These are phyloP conservation scores for Candida glucosophila DNA, from an alignment of 1,139 yeast genomes.

Conservation along the genomic window DNA sequence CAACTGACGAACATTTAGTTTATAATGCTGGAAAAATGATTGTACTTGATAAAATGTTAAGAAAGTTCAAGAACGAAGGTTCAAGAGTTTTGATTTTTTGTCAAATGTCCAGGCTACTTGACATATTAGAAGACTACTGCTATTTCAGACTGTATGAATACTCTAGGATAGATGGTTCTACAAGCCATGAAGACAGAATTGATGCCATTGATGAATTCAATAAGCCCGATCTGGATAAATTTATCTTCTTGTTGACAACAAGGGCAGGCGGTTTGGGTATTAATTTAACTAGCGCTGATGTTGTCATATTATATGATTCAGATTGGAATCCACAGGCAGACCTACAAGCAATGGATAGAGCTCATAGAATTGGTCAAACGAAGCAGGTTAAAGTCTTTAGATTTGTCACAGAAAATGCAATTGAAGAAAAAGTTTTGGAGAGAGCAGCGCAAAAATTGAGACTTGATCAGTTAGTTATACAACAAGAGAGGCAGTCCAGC, in stretches of 20 bases:
- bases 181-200: constrained; percentile 89
- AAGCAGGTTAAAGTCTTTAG: constrained; percentile 90
- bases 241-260: constrained; percentile 80
- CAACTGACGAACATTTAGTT: constrained; percentile 91
- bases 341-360: constrained; percentile 97
- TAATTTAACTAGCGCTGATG: constrained; percentile 86
- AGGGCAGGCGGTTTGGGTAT: constrained; percentile 99
- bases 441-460: constrained; percentile 92
- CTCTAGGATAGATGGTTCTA: constrained; percentile 92
- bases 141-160: constrained; percentile 74
- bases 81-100: constrained; percentile 88
- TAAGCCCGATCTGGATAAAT: constrained; percentile 73
- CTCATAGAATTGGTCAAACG: constrained; percentile 96
- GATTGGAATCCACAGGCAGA: constrained; percentile 99
- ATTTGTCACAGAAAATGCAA: constrained; percentile 91
- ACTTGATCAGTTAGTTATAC: constrained; percentile 90
- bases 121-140: constrained; percentile 90
- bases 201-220: constrained; percentile 89
- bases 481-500: constrained; percentile 67
- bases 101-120: constrained; percentile 90
- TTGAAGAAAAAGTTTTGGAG: constrained; percentile 92
- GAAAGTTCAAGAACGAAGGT: constrained; percentile 66
- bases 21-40: constrained; percentile 86
- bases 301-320: constrained; percentile 82
- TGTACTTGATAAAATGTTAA: constrained; percentile 74